Evolutionary conservation across 2,329 filamentous ascomycete species (phyloP).

Genomic region (Tolypocladium pustulatum): DNA sequence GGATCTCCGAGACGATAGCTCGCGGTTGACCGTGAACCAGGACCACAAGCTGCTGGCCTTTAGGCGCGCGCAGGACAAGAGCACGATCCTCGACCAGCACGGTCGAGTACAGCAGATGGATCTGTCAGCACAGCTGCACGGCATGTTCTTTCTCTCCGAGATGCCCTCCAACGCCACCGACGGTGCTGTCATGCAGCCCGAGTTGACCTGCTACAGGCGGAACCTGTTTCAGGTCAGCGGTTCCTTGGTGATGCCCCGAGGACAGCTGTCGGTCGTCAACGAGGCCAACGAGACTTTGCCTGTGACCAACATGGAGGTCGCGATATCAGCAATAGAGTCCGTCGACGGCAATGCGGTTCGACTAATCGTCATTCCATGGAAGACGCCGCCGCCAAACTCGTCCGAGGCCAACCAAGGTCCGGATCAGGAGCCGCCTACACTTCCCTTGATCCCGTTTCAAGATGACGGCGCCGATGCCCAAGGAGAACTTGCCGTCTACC

Average conservation of each 20-base stretch:
- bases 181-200: constrained; percentile 53
- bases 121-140: constrained; percentile 64
- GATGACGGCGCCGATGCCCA: constrained; percentile 51
- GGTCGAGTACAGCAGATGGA: constrained; percentile 52
- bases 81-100: constrained; percentile 49
- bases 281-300: constrained; percentile 78
- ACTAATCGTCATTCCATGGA: constrained; percentile 96
- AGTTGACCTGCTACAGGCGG: constrained; percentile 89
- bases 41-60: constrained; percentile 53
- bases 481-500: constrained; percentile 79
- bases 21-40: constrained; percentile 46
- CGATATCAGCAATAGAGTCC: constrained; percentile 87
- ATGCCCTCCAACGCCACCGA: constrained; percentile 55
- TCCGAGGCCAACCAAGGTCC: constrained; percentile 51
- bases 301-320: constrained; percentile 73
- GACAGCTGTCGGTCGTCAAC: constrained; percentile 68
- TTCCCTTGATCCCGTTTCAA: constrained; percentile 61
- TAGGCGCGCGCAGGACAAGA: constrained; percentile 46
- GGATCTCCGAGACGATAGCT: constrained; percentile 47
- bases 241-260: constrained; percentile 69
- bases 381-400: constrained; percentile 76
- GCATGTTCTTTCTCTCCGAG: constrained; percentile 83
- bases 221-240: constrained; percentile 96
- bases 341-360: constrained; percentile 88
- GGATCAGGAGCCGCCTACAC: constrained; percentile 78